A percentile compares a stretch with the other conserved stretches of the same genome.
Conservation (phyloP, 495 filamentous ascomycete genomes). For the Aspergillus asperescens region DNA sequence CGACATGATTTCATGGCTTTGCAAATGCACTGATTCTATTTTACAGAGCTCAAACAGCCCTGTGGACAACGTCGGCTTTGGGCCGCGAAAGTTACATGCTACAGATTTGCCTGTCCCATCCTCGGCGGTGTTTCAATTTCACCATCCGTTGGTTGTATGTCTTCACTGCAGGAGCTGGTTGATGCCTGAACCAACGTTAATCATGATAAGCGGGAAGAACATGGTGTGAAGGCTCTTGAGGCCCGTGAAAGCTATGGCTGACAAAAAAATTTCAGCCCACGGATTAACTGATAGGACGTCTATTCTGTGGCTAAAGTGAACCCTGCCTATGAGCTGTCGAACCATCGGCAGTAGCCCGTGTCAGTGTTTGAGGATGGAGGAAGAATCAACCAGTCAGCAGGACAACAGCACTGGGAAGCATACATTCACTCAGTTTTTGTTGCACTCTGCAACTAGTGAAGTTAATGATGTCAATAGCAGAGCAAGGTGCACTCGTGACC, state of each 20-base stretch:
- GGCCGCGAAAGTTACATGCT: too few relatives aligned
- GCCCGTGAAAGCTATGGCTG: neutral
- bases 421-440: too few relatives aligned
- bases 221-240: neutral
- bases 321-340: slow-evolving; percentile 8
- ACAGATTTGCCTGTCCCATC: too few relatives aligned
- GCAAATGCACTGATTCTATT: too few relatives aligned
- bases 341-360: neutral
- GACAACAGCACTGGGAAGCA: too few relatives aligned
- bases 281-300: neutral
- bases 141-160: neutral
- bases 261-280: slow-evolving; percentile 2
- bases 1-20: neutral
- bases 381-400: neutral
- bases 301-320: neutral
- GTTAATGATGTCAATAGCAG: slow-evolving; percentile 3
- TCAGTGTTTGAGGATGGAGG: neutral
- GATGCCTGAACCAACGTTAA: neutral
- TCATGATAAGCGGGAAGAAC: neutral
- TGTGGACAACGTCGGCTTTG: too few relatives aligned
- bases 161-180: neutral
- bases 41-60: too few relatives aligned
- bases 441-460: neutral
- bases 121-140: too few relatives aligned
- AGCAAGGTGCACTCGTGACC: neutral